Conservation (phyloP, 257 asterid genomes). For the Asclepias syriaca region DNA sequence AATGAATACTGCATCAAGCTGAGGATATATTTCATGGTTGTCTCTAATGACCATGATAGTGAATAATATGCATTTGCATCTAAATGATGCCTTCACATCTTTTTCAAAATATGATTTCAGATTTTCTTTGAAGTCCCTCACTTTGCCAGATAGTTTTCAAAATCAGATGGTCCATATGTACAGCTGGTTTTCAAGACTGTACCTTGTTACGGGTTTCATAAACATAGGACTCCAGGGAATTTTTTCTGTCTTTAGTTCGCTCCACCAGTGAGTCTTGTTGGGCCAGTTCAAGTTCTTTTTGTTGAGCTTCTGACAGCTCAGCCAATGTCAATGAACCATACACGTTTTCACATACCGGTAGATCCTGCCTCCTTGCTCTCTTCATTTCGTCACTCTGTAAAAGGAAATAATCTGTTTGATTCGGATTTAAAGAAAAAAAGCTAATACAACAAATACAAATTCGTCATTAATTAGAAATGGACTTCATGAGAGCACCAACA, state of each 20-base stretch:
- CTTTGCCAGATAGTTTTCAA: background rate
- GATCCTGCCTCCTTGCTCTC: conserved; percentile 55
- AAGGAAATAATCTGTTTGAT: conserved; percentile 1
- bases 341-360: conserved; percentile 54
- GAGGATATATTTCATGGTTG: background rate
- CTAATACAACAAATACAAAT: background rate
- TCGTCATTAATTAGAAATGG: background rate
- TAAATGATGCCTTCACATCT: background rate
- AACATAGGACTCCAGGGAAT: conserved; percentile 88
- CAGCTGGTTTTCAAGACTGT: conserved; percentile 7
- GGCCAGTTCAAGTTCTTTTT: conserved; percentile 58
- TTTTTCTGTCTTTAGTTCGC: conserved; percentile 93
- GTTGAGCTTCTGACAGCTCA: conserved; percentile 65
- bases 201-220: conserved; percentile 96
- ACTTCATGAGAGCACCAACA: background rate
- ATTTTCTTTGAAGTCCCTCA: background rate
- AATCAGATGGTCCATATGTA: background rate
- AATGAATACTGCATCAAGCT: background rate
- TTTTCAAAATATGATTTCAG: background rate
- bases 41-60: background rate
- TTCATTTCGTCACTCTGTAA: conserved; percentile 64
- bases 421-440: background rate
- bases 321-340: conserved; percentile 57
- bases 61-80: background rate
- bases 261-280: conserved; percentile 82